A percentile compares a stretch with the other conserved stretches of the same genome.
Conservation (phyloP, 148 eudicot species). For the Drosera capensis region DNA sequence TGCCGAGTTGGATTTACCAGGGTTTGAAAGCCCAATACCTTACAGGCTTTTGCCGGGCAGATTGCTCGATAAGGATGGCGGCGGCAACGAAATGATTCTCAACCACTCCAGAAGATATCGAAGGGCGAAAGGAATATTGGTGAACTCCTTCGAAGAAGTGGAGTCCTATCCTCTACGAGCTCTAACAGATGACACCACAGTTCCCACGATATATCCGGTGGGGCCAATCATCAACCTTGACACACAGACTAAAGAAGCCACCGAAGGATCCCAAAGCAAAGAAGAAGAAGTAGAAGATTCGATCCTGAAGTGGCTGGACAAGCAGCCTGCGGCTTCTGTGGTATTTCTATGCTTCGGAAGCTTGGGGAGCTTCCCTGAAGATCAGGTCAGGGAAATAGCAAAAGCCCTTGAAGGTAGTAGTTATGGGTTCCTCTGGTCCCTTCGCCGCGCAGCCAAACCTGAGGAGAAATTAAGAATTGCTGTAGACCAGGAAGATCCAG, state of each 20-base stretch:
- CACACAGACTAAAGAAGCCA: neutral
- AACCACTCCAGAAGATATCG: neutral
- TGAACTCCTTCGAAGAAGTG: slow-evolving; percentile 10
- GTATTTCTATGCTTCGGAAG: slow-evolving; percentile 14
- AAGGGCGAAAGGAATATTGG: neutral
- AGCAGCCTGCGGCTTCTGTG: slow-evolving; percentile 7
- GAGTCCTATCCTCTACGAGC: slow-evolving; percentile 1
- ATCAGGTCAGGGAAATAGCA: slow-evolving; percentile 5
- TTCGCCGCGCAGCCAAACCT: neutral
- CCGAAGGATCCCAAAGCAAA: neutral
- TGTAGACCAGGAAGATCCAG: neutral
- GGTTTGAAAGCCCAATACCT: slow-evolving; percentile 8
- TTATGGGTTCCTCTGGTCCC: slow-evolving; percentile 12
- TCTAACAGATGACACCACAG: neutral
- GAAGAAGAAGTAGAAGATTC: slow-evolving; percentile 1
- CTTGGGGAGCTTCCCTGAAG: slow-evolving; percentile 4
- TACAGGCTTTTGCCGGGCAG: neutral
- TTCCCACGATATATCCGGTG: slow-evolving; percentile 2
- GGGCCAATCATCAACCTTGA: neutral
- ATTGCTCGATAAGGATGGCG: neutral
- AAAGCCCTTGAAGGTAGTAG: slow-evolving; percentile 8
- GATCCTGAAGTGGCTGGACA: slow-evolving; percentile 7
- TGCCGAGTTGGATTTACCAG: slow-evolving; percentile 6
- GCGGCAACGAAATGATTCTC: neutral
- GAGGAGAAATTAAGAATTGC: neutral